Conservation (phyloP, 208 protist species). For the Trichomonas vaginalis region DNA sequence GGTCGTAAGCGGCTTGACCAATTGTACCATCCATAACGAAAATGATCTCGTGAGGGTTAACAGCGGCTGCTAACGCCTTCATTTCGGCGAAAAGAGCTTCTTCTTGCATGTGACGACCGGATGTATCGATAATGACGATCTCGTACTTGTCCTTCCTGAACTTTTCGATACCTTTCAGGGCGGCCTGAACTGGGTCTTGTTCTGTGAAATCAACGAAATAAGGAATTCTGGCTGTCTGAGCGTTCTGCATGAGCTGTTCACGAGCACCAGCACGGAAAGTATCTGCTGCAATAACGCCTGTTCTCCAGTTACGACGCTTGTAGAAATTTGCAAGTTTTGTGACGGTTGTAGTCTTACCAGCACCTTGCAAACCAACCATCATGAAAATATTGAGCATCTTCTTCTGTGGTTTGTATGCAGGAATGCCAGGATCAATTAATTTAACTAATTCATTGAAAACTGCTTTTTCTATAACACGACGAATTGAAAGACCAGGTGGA, state of each 20-base stretch:
- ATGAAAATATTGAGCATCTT: slow-evolving; percentile 84
- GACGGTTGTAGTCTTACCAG: slow-evolving; percentile 87
- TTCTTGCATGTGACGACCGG: slow-evolving; percentile 92
- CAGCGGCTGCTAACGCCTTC: slow-evolving; percentile 53
- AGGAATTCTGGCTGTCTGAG: slow-evolving; percentile 84
- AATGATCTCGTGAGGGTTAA: slow-evolving; percentile 75
- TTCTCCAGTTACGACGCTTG: slow-evolving; percentile 56
- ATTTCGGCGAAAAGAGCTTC: slow-evolving; percentile 92
- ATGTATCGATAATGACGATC: slow-evolving; percentile 97
- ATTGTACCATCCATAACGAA: slow-evolving; percentile 92
- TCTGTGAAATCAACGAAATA: slow-evolving; percentile 82
- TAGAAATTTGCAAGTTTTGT: slow-evolving; percentile 86
- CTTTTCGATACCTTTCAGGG: slow-evolving; percentile 46
- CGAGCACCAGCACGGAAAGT: slow-evolving; percentile 74
- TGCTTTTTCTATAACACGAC: neutral
- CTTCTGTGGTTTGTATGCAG: neutral
- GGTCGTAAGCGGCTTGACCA: slow-evolving; percentile 77
- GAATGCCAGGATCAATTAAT: neutral
- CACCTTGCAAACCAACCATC: slow-evolving; percentile 94
- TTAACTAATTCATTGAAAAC: neutral
- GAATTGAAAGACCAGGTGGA: neutral
- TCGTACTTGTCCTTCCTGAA: slow-evolving; percentile 57
- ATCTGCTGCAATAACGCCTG: slow-evolving; percentile 87
- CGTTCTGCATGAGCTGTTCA: slow-evolving; percentile 71
- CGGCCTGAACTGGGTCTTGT: slow-evolving; percentile 80